Conservation (phyloP, 495 filamentous ascomycete genomes). For the Tuber microsphaerosporum region DNA sequence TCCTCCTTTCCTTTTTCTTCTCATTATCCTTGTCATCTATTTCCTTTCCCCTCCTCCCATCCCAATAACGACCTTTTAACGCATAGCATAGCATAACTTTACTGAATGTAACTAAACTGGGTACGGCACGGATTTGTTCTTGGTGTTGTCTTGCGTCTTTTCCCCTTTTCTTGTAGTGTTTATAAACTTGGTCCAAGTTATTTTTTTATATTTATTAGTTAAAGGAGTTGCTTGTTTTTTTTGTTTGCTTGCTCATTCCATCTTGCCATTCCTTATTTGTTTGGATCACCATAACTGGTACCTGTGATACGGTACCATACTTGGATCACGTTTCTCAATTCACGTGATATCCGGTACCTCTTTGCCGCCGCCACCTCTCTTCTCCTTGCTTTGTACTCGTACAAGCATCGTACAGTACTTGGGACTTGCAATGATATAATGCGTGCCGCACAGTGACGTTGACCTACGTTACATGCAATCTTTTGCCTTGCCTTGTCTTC, state of each 20-base stretch:
- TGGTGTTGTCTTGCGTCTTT: no score
- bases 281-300: not conserved
- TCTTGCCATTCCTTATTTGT: not conserved
- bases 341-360: not conserved
- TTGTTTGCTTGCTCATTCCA: not conserved
- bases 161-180: not conserved
- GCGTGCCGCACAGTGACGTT: not conserved
- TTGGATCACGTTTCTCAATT: not conserved
- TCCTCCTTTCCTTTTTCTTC: not conserved
- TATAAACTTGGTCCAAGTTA: not conserved
- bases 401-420: not conserved
- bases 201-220: not conserved
- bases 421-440: not conserved
- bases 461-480: not conserved
- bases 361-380: not conserved
- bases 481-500: not conserved
- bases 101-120: not conserved
- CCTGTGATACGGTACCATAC: not conserved
- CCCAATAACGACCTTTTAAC: not conserved
- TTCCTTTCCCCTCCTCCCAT: not conserved
- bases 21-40: not conserved
- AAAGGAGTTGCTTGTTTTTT: not conserved
- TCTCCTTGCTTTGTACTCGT: not conserved
- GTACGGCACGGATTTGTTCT: not conserved
- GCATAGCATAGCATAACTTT: not conserved